Conservation (phyloP, 2,329 filamentous ascomycete species). For the Diaporthe humulicola region DNA sequence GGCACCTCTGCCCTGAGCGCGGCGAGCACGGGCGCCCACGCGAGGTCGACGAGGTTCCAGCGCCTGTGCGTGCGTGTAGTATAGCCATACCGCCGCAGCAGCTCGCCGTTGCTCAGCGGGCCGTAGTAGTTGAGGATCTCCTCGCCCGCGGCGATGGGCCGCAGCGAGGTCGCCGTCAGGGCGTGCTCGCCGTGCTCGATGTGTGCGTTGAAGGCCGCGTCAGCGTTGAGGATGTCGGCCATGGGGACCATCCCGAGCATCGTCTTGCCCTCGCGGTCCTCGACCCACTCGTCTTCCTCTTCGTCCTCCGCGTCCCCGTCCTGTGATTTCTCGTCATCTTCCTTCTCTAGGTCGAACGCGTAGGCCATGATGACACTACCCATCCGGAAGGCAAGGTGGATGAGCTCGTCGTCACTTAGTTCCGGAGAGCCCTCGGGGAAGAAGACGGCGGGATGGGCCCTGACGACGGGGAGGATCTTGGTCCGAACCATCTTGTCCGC, state of each 20-base stretch:
- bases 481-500: conserved; percentile 78
- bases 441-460: conserved; percentile 61
- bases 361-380: conserved; percentile 93
- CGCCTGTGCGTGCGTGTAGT: conserved; percentile 82
- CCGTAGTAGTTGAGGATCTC: conserved; percentile 94
- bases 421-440: conserved; percentile 51
- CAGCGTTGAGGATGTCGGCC: conserved; percentile 90
- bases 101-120: conserved; percentile 83
- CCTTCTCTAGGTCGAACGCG: conserved; percentile 82
- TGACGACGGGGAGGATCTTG: conserved; percentile 65
- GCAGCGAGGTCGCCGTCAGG: conserved; percentile 80
- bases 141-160: conserved; percentile 76
- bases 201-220: conserved; percentile 84
- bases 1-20: conserved; percentile 56
- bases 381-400: conserved; percentile 79
- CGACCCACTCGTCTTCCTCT: conserved; percentile 75
- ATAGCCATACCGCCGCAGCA: conserved; percentile 89
- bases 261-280: conserved; percentile 69
- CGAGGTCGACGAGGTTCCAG: conserved; percentile 87
- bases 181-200: conserved; percentile 66
- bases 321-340: conserved; percentile 52
- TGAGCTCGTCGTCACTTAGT: conserved; percentile 59
- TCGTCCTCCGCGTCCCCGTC: conserved; percentile 69
- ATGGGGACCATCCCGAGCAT: conserved; percentile 91
- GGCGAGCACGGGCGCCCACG: conserved; percentile 67